These are phyloP conservation scores for Aspergillus olivimuriae DNA, from an alignment of 495 filamentous ascomycete species.

Conservation along the genomic window DNA sequence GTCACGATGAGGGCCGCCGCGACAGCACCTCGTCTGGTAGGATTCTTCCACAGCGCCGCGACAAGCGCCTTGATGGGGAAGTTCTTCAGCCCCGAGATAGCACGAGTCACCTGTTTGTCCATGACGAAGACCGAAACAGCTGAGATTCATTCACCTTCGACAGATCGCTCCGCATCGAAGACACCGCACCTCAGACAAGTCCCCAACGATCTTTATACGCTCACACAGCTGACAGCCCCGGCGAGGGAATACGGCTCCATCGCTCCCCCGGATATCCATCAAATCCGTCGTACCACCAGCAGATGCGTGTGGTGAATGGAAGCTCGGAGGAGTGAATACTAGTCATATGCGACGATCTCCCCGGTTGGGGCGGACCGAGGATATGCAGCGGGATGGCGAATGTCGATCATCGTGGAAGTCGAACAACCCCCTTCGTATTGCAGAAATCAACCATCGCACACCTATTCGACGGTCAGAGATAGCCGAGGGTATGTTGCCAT, in stretches of 20 bases:
- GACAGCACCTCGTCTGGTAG: slow-evolving; percentile 1
- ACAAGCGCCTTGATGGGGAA: slow-evolving; percentile 3
- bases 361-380: neutral
- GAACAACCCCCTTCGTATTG: neutral
- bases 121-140: no score
- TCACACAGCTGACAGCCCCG: neutral
- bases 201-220: neutral
- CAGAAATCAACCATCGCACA: neutral
- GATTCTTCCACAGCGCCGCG: neutral
- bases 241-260: neutral
- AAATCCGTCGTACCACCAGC: neutral
- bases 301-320: neutral
- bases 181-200: no score
- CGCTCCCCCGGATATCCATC: neutral
- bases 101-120: slow-evolving; percentile 4
- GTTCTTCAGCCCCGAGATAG: slow-evolving; percentile 1
- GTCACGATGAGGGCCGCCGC: slow-evolving; percentile 1
- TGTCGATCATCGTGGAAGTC: neutral
- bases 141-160: no score
- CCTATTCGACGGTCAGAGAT: neutral
- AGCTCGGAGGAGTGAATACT: neutral
- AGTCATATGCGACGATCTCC: neutral
- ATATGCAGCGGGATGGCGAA: neutral
- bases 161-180: no score
- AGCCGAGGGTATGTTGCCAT: neutral